These are phyloP conservation scores for Heliosperma pusillum DNA, from an alignment of 148 eudicot species.

Conservation along the genomic window DNA sequence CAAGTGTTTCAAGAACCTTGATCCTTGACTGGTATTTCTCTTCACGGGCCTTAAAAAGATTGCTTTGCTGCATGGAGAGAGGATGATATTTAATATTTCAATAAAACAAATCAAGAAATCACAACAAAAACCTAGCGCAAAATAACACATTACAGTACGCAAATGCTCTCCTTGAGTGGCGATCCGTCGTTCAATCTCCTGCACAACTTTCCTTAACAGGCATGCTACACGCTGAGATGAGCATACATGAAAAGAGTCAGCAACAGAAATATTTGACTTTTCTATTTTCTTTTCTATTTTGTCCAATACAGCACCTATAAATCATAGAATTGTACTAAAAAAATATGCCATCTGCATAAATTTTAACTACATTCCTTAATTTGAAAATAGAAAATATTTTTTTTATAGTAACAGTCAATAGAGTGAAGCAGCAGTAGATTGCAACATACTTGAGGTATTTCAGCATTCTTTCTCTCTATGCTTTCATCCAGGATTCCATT, in stretches of 20 bases:
- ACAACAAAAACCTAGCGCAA: neutral
- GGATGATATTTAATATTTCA: neutral
- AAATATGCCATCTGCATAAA: no score
- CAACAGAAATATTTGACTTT: neutral
- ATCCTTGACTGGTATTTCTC: constrained; percentile 87
- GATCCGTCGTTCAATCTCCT: constrained; percentile 89
- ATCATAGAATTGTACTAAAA: neutral
- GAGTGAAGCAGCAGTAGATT: neutral
- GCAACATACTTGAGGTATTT: constrained; percentile 75
- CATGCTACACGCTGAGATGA: constrained; percentile 71
- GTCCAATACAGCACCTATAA: neutral
- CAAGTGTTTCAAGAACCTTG: constrained; percentile 85
- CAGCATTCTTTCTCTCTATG: constrained; percentile 75
- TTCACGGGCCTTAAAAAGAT: constrained; percentile 79
- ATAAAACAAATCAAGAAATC: neutral
- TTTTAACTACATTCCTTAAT: neutral
- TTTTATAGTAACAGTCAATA: neutral
- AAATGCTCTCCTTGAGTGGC: constrained; percentile 91
- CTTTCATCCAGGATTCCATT: constrained; percentile 87
- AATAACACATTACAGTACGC: constrained; percentile 56
- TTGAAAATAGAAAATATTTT: neutral
- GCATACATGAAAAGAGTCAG: neutral
- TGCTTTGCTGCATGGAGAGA: constrained; percentile 63
- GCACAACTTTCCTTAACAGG: constrained; percentile 86
- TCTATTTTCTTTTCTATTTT: no score